Percentiles rank a stretch among this genome's conserved stretches.
Conservation (phyloP, 192 early-diverging fungal species). For the Entrophospora sp. region DNA sequence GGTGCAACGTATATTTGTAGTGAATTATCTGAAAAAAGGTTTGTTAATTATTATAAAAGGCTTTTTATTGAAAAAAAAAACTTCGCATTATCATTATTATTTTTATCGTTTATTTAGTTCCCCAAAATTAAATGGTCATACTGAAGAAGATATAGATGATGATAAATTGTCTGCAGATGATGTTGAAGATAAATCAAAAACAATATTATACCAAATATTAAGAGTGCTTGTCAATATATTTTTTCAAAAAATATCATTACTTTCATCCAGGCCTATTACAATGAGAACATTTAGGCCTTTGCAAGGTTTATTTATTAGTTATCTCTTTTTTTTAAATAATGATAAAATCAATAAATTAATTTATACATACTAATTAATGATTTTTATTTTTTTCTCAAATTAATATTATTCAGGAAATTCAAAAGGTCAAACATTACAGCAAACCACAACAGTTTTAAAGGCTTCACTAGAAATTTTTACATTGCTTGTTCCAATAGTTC, state of each 20-base stretch:
- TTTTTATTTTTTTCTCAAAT: too few relatives aligned
- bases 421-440: slow-evolving; percentile 8
- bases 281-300: background rate
- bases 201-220: slow-evolving; percentile 35
- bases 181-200: background rate
- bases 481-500: slow-evolving; percentile 33
- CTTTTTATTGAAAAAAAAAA: background rate
- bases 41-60: background rate
- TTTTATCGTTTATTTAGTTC: background rate
- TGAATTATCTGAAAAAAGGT: slow-evolving; percentile 13
- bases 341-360: slow-evolving; percentile 5
- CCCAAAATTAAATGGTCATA: background rate
- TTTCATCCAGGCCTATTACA: slow-evolving; percentile 20
- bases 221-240: slow-evolving; percentile 36
- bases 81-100: background rate
- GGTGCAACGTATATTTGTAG: slow-evolving; percentile 26
- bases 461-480: slow-evolving; percentile 37
- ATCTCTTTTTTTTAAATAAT: slow-evolving; percentile 3
- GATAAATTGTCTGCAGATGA: background rate
- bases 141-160: background rate
- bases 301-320: slow-evolving; percentile 8
- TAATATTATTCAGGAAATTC: slow-evolving; percentile 1
- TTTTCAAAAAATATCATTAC: slow-evolving; percentile 33
- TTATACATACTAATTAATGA: too few relatives aligned
- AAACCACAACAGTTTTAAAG: slow-evolving; percentile 28